Evolutionary conservation across 805 yeast species (phyloP).

Genomic region (Saccharomycopsis fodiens): DNA sequence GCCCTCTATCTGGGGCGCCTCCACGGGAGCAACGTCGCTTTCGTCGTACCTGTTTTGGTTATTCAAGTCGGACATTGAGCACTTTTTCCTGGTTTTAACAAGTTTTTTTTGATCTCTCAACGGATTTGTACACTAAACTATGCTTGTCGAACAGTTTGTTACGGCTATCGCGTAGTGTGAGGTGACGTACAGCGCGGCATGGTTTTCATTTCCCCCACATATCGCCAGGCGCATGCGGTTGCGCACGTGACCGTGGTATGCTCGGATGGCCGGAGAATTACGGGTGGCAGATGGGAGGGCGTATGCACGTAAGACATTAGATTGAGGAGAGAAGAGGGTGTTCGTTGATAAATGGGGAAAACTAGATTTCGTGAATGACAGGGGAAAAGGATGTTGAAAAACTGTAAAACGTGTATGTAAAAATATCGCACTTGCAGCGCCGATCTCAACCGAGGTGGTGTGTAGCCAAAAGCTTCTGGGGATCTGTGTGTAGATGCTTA

Average conservation of each 20-base stretch:
- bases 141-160: too few relatives aligned
- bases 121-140: too few relatives aligned
- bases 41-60: constrained; percentile 10
- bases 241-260: too few relatives aligned
- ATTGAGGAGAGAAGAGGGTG: background rate
- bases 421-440: too few relatives aligned
- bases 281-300: too few relatives aligned
- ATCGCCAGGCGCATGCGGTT: too few relatives aligned
- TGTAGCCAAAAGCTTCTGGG: too few relatives aligned
- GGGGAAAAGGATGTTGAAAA: background rate
- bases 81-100: background rate
- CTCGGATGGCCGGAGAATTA: too few relatives aligned
- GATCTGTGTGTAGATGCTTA: background rate
- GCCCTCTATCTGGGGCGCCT: constrained; percentile 38
- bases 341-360: background rate
- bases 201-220: too few relatives aligned
- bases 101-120: background rate
- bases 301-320: background rate
- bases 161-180: too few relatives aligned
- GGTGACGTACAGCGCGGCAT: too few relatives aligned
- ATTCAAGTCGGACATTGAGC: constrained; percentile 8
- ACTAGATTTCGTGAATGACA: background rate
- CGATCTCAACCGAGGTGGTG: too few relatives aligned
- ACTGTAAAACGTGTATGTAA: background rate
- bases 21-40: constrained; percentile 26